Conservation (phyloP, 345 rosid species). For the Isatis tinctoria region DNA sequence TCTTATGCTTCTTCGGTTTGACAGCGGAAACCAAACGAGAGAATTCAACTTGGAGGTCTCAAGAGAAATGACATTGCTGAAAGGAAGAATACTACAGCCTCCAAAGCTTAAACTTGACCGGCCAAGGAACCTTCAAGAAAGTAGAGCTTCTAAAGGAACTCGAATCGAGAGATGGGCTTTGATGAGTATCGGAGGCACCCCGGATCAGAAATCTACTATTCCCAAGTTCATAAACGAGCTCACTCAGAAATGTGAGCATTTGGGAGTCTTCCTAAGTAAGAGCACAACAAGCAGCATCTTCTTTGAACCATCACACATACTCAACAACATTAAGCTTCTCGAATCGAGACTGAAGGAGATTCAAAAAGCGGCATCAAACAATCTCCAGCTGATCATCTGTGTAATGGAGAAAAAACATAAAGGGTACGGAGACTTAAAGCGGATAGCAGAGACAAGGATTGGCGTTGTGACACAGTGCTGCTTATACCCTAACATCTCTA, state of each 20-base stretch:
- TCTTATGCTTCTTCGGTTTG: constrained; percentile 24
- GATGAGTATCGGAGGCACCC: constrained; percentile 80
- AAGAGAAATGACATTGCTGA: constrained; percentile 76
- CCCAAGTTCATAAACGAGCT: constrained; percentile 78
- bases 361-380: constrained; percentile 55
- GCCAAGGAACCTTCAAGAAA: constrained; percentile 73
- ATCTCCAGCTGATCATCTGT: constrained; percentile 79
- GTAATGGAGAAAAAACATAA: constrained; percentile 93
- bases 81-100: constrained; percentile 85
- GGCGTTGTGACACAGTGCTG: constrained; percentile 93
- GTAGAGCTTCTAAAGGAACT: constrained; percentile 69
- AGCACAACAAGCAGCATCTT: constrained; percentile 51
- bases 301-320: constrained; percentile 69
- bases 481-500: constrained; percentile 74
- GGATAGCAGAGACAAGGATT: constrained; percentile 85
- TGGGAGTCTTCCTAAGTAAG: constrained; percentile 78
- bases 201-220: constrained; percentile 66
- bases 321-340: constrained; percentile 63
- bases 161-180: constrained; percentile 81
- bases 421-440: constrained; percentile 85
- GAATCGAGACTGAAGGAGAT: constrained; percentile 75
- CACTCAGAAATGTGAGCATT: constrained; percentile 81
- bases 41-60: constrained; percentile 79
- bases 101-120: constrained; percentile 93
- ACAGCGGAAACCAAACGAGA: constrained; percentile 63